Conservation (phyloP, 139 green algal genomes). For the Auxenochlorella pyrenoidosa region DNA sequence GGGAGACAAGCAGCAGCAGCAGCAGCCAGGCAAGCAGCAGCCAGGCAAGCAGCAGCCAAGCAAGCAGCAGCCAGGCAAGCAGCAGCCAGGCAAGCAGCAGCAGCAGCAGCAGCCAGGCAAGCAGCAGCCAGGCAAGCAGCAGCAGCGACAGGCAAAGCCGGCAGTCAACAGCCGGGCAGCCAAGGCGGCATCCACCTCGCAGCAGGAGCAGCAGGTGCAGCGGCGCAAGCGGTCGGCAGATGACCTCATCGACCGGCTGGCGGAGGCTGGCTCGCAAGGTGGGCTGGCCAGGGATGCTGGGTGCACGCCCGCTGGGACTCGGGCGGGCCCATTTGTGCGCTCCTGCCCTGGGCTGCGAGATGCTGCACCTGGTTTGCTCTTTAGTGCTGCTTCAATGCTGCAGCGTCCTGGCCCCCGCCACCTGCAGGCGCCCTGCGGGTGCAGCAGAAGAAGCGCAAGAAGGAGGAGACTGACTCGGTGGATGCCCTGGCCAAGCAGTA, state of each 20-base stretch:
- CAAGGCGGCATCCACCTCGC: background rate
- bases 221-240: slow-evolving; percentile 42
- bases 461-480: slow-evolving; percentile 46
- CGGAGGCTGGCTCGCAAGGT: background rate
- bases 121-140: background rate
- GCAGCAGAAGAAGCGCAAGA: slow-evolving; percentile 22
- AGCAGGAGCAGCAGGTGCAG: slow-evolving; percentile 32
- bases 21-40: slow-evolving; percentile 14
- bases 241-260: slow-evolving; percentile 32
- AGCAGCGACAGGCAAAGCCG: background rate
- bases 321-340: too few relatives aligned
- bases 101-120: background rate
- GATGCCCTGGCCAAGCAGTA: slow-evolving; percentile 53
- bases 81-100: slow-evolving; percentile 3
- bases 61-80: slow-evolving; percentile 1
- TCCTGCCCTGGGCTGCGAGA: background rate
- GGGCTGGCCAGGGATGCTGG: background rate
- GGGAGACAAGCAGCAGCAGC: background rate
- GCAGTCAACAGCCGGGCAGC: background rate
- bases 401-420: background rate
- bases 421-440: background rate
- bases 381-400: background rate
- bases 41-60: slow-evolving; percentile 11
- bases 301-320: background rate
- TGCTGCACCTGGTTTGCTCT: background rate